Base-by-base conservation (phyloP, 2,329 filamentous ascomycete genomes). In the Xylariales sp. region DNA sequence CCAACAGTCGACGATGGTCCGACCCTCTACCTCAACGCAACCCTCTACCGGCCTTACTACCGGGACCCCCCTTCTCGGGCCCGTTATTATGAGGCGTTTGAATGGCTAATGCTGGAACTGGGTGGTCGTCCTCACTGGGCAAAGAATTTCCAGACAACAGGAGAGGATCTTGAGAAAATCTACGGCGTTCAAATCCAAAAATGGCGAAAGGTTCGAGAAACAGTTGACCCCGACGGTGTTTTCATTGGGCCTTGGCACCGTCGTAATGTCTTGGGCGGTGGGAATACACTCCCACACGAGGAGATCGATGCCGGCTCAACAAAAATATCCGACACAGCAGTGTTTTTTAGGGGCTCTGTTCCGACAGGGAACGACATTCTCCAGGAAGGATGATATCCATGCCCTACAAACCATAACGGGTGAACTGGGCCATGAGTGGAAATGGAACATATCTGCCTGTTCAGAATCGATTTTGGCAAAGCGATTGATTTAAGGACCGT, bases 231-330 rank as follows among this genome's bases (percentile, higher is more conserved):
- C 0, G 89, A 94, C 68, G 93, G 93, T 64, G 91, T 97, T 87
- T 97, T 97, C 80, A 85, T 95, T 14, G 95, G 95, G 1, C 90
- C 94, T 56, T 99, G 95, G 95, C 93, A 97, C 80, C 85, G 91
- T 34, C 86, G 91, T 59, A 88, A 88, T 74, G 82, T 97, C 23
- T 78, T 89, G 49, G 80, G 78, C 36, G 78, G 74, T 2, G 73
- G 73, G 1, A 67, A 72, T 30, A 67, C 64, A 34, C 67, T 79
- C n/a, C 68, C 70, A n/a, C 65, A 76, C 3, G 77, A 78, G 66
- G 77, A 79, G 77, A 66, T 75, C 14, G 76, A 77, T 41, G 48
- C 71, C 30, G 63, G 64, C 16, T 70, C 69, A 16, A 56, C 69
- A n/a, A 67, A 67, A 36, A 59, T 67, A 12, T 62, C 46, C 16